Percentiles rank a stretch among this genome's conserved stretches.
These are phyloP conservation scores for Stenogyne calaminthoides DNA, from an alignment of 305 asterid species.

Conservation along the genomic window DNA sequence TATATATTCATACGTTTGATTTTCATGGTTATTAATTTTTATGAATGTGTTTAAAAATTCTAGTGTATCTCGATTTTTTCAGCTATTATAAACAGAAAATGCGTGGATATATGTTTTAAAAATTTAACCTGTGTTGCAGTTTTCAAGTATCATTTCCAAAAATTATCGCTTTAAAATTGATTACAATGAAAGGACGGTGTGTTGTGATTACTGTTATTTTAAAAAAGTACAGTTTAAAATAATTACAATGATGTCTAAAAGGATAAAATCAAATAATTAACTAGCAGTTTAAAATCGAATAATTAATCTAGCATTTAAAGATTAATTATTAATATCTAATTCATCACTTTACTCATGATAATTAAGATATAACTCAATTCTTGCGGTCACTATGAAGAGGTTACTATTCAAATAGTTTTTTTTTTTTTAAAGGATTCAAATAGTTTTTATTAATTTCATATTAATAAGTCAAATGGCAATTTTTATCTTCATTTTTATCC, in stretches of 20 bases:
- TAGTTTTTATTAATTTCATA: neutral
- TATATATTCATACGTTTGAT: neutral
- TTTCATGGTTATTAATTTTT: too few species aligned
- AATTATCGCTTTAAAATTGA: too few species aligned
- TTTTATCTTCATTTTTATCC: too few species aligned
- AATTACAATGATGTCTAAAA: neutral
- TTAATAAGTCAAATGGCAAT: neutral
- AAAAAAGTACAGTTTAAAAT: neutral
- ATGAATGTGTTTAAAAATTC: too few species aligned
- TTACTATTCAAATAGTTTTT: neutral
- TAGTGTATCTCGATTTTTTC: too few species aligned
- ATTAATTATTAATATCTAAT: neutral
- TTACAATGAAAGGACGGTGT: neutral
- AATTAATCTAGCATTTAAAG: constrained; percentile 18
- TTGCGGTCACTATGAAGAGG: neutral
- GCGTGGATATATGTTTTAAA: too few species aligned
- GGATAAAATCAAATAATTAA: neutral
- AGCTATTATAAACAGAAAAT: too few species aligned
- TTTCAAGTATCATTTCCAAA: too few species aligned
- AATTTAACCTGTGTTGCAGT: neutral
- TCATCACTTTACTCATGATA: neutral
- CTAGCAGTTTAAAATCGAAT: too few species aligned
- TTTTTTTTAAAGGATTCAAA: too few species aligned
- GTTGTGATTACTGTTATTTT: neutral
- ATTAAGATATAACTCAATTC: neutral